Conservation (phyloP, 306 rosid species). For the Crotalaria pallida region DNA sequence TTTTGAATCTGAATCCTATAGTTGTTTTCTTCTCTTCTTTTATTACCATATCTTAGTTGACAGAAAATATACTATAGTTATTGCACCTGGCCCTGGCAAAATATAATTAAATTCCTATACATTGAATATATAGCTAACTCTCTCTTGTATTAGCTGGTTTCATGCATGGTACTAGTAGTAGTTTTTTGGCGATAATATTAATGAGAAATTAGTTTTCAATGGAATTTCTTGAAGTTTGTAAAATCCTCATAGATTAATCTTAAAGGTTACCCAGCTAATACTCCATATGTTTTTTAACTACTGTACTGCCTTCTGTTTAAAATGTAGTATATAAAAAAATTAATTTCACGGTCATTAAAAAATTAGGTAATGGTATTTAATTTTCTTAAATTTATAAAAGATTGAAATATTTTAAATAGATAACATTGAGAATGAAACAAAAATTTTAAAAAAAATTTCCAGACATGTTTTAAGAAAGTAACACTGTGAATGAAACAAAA, state of each 20-base stretch:
- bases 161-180: conserved; percentile 10
- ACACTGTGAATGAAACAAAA: no score
- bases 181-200: background rate
- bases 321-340: no score
- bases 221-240: background rate
- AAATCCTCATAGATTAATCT: background rate
- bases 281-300: background rate
- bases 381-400: no score
- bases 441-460: no score
- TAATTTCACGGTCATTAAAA: no score
- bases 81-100: background rate
- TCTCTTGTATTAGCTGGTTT: conserved; percentile 1
- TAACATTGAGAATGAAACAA: no score
- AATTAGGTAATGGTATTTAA: no score
- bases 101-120: conserved; percentile 14
- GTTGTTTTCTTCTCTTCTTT: background rate
- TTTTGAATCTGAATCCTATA: conserved; percentile 16
- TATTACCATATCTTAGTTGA: conserved; percentile 8
- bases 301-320: no score
- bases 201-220: background rate
- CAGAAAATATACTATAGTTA: background rate
- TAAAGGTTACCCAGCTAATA: background rate
- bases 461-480: no score
- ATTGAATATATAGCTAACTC: conserved; percentile 2
- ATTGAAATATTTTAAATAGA: no score